Evolutionary conservation across 768 basidiomycete genomes (phyloP), one percentile per base, ranked within the genome.

Genomic region (Galerina sulciceps): DNA sequence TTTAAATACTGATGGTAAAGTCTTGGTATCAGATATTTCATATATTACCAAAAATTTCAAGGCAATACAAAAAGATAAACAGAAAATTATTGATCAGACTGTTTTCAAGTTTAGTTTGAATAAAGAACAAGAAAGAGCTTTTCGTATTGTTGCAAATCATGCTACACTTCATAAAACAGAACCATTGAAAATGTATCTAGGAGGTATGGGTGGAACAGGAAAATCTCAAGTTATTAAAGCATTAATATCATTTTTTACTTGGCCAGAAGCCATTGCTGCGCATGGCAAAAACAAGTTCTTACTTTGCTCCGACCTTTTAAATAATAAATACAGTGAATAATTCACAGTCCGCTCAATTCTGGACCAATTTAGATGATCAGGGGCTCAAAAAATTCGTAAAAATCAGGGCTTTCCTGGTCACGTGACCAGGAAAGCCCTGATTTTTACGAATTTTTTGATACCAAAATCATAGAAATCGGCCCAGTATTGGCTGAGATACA

Each of bases 131-230:
- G 62, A 65, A 8, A 40, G 70, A 18, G 75, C 73, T 1, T 75
- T 75, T 49, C 11, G 62, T 1, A 67, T 73, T n/a, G 62, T 76
- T 14, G 67, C 68, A 1, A 62, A 74, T 38, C 74, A 74, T 65
- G 53, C 62, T 3, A 18, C 41, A 20, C 13, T 13, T 13, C n/a
- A 11, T 2, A 34, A 49, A 14, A 38, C 59, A 3, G 61, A 66
- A 1, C 72, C 65, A 35, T 45, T 77, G 0, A 59, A 63, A 41
- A 70, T 77, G 73, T 71, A 72, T 49, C 40, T 76, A 1, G 71
- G 70, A 13, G 75, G 75, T 1, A 67, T 71, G 59, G 73, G 71
- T 34, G 75, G 75, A 0, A 74, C 74, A 2, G 73, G 75, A 0
- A 78, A 76, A 60, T 65, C 70, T 0, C 68, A 71, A 35, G 73